phyloP scores from a whole-genome alignment of 2,329 filamentous ascomycete genomes.

The Fusarium devonianum region DNA sequence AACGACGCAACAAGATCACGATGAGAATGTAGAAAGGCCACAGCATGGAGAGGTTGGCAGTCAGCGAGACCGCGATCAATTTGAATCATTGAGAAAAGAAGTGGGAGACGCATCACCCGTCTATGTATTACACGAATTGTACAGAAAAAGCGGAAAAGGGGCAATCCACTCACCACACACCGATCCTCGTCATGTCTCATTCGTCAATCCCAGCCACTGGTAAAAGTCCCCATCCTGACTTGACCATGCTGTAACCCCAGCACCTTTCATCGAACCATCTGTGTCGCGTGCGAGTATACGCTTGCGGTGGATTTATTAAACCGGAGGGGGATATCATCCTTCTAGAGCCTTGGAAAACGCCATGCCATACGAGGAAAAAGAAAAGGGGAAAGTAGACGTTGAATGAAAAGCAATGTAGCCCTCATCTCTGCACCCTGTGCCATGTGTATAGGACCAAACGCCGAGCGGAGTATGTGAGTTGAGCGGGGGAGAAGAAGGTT shows the following conservation, averaged over 20 bases:
- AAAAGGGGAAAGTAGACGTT: slow-evolving; percentile 1
- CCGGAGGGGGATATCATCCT: slow-evolving; percentile 42
- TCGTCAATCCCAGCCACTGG: slow-evolving; percentile 8
- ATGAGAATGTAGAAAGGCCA: no score
- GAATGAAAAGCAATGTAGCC: slow-evolving; percentile 4
- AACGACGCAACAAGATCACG: no score
- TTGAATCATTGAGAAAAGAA: slow-evolving; percentile 6
- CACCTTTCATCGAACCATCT: slow-evolving; percentile 23
- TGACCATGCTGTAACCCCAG: slow-evolving; percentile 11
- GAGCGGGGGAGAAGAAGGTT: slow-evolving; percentile 1
- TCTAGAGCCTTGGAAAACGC: slow-evolving; percentile 38
- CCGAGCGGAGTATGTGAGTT: slow-evolving; percentile 27
- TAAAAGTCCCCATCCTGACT: slow-evolving; percentile 14
- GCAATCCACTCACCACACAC: neutral
- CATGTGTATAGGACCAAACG: slow-evolving; percentile 30
- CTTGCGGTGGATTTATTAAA: slow-evolving; percentile 28
- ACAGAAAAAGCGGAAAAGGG: slow-evolving; percentile 9
- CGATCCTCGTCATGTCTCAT: slow-evolving; percentile 27
- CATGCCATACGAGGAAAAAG: slow-evolving; percentile 24
- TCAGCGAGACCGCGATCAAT: neutral
- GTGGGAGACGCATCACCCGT: slow-evolving; percentile 12
- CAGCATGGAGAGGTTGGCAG: neutral
- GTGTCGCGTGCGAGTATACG: slow-evolving; percentile 21
- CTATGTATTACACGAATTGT: slow-evolving; percentile 39
- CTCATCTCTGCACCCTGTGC: slow-evolving; percentile 22